Percentiles rank a stretch among this genome's conserved stretches.
phyloP scores from a whole-genome alignment of 192 early-diverging fungal species.

The Lobulomyces angularis region DNA sequence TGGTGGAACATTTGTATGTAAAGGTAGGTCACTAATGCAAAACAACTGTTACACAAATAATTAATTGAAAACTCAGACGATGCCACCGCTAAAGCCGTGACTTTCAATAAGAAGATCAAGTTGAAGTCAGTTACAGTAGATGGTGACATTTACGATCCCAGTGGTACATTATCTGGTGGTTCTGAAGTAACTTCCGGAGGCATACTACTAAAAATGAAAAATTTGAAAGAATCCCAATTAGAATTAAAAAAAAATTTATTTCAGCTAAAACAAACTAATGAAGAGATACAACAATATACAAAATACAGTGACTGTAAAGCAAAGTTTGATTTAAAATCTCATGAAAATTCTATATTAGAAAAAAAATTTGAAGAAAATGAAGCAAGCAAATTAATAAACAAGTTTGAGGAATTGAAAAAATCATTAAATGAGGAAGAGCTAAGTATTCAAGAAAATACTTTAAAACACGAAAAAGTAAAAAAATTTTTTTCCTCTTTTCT shows the following conservation, averaged over 20 bases:
- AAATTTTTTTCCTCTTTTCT: too few relatives aligned
- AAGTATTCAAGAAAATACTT: constrained; percentile 23
- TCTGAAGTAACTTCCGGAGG: constrained; percentile 61
- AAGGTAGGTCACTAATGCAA: constrained; percentile 25
- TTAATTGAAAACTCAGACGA: constrained; percentile 44
- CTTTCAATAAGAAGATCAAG: constrained; percentile 74
- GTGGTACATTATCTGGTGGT: constrained; percentile 86
- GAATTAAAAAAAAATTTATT: neutral
- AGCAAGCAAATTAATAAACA: constrained; percentile 37
- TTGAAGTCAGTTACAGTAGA: constrained; percentile 89
- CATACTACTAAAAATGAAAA: constrained; percentile 61
- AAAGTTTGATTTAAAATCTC: constrained; percentile 58
- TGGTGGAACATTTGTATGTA: constrained; percentile 81
- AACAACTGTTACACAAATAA: too few relatives aligned
- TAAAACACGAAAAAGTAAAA: constrained; percentile 33
- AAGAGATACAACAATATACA: constrained; percentile 9
- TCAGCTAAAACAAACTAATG: neutral
- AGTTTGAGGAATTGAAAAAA: constrained; percentile 41
- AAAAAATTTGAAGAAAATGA: constrained; percentile 65
- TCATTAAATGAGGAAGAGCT: constrained; percentile 35
- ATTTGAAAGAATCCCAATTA: constrained; percentile 54
- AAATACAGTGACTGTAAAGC: constrained; percentile 49
- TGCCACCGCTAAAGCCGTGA: constrained; percentile 68
- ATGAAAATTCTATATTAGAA: constrained; percentile 66
- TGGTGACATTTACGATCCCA: constrained; percentile 94